Conservation (phyloP, 768 basidiomycete species). For the Pholiota conissans region DNA sequence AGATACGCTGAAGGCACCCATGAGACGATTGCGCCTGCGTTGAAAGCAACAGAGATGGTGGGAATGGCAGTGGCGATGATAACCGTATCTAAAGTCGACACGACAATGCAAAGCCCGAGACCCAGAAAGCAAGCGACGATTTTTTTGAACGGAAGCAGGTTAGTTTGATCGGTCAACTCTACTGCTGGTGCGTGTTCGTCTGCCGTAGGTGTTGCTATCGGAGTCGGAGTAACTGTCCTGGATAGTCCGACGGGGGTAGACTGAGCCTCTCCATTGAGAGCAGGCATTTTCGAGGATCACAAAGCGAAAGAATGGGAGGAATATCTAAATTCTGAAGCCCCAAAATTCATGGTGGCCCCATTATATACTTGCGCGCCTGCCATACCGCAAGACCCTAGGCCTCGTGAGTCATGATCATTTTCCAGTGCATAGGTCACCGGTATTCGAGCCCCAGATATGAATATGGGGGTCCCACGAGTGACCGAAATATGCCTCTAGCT, state of each 20-base stretch:
- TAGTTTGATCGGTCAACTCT: conserved; percentile 67
- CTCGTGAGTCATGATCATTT: not conserved
- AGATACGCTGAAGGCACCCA: conserved; percentile 79
- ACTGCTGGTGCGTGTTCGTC: not conserved
- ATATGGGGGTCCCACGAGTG: not conserved
- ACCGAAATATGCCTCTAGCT: not conserved
- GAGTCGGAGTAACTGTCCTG: not conserved
- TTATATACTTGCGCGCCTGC: no score
- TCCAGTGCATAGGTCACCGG: not conserved
- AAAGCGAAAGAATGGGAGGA: not conserved
- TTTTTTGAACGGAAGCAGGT: conserved; percentile 66
- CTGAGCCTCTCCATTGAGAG: not conserved
- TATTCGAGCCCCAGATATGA: not conserved
- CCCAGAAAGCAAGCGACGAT: conserved; percentile 63
- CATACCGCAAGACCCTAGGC: not conserved
- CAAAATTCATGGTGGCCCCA: not conserved
- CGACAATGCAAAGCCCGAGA: conserved; percentile 59
- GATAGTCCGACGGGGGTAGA: not conserved
- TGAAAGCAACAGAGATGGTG: conserved; percentile 64
- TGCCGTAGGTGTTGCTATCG: not conserved
- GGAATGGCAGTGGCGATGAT: conserved; percentile 77
- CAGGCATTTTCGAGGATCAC: not conserved
- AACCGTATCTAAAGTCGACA: conserved; percentile 68
- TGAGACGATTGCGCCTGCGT: conserved; percentile 59
- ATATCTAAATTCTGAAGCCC: not conserved